These are phyloP conservation scores for Aristolochia californica DNA, from an alignment of 164 flowering plant genomes.

Conservation along the genomic window DNA sequence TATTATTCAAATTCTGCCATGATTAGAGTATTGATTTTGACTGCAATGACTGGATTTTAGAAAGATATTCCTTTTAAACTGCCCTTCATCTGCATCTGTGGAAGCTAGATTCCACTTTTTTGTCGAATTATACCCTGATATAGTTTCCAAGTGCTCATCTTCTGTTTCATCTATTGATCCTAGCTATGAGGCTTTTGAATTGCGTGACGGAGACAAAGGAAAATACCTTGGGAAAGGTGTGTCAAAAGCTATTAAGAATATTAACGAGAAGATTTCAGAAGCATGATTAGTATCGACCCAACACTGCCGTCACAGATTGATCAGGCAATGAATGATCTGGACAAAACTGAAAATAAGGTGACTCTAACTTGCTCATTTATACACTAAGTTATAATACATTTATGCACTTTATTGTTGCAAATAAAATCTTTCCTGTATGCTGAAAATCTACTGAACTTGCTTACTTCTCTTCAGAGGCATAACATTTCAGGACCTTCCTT, in stretches of 20 bases:
- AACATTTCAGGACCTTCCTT: no score
- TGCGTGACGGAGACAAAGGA: constrained; percentile 91
- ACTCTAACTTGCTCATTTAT: not conserved
- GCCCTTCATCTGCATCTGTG: no score
- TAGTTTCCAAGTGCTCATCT: not conserved
- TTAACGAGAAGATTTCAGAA: constrained; percentile 80
- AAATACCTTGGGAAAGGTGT: constrained; percentile 83
- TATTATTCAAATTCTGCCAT: no score
- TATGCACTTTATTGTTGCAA: no score
- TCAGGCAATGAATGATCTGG: constrained; percentile 89
- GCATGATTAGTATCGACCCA: constrained; percentile 95
- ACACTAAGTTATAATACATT: no score
- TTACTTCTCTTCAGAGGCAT: no score
- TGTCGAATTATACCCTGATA: not conserved
- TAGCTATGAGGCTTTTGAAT: constrained; percentile 86
- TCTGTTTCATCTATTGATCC: not conserved
- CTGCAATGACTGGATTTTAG: no score
- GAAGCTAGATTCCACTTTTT: not conserved
- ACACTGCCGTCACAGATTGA: constrained; percentile 86
- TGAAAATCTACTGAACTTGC: not conserved
- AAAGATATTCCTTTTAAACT: no score
- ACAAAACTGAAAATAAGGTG: constrained; percentile 95
- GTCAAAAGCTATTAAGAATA: constrained; percentile 65
- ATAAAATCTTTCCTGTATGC: no score
- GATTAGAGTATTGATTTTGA: no score